Base-by-base conservation (phyloP, 2,329 filamentous ascomycete genomes). In the Colletotrichum australisinense region DNA sequence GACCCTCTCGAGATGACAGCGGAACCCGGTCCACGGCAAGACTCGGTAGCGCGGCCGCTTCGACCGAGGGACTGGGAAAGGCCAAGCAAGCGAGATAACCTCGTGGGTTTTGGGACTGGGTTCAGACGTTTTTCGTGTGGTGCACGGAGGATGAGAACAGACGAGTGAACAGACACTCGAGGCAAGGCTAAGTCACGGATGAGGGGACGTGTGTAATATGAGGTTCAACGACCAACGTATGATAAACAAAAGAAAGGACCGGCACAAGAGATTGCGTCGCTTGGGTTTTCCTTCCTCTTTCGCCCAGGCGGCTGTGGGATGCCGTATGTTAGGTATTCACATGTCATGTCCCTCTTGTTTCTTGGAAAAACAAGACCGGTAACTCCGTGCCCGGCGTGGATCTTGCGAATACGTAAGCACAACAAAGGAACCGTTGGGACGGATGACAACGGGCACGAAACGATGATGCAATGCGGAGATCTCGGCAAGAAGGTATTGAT, bases 401-500 rank as follows among this genome's bases (percentile, higher is more conserved):
- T 26, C 12, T 24, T 12, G 30, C 7, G 14, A n/a, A 26, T 19
- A 30, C 57, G 66, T 24, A 60, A 68, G 56, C 30, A n/a, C 49
- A 49, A 38, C 24, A n/a, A 56, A 32, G 24, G 53, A 56, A 9
- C 32, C 9, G 26, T 35, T 22, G 49, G 63, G 32, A 30, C 38
- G 52, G 42, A 24, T 66, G 24, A 49, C 5, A 57, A 53, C 12
- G 16, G 55, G 38, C 11, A 55, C 19, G 58, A 46, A 53, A 35
- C 30, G 53, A 73, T 73, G 70, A 73, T 70, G 70, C 67, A 73
- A 73, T 70, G 60, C 59, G 60, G 70, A 73, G 66, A 32, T 64
- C 30, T 60, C 66, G 30, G 58, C 32, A 46, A 24, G 46, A n/a
- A n/a, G 52, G 53, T 12, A 35, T 64, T n/a, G n/a, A 55, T 64